A percentile compares a stretch with the other conserved stretches of the same genome.
phyloP scores from a whole-genome alignment of 768 basidiomycete genomes.

The Leucosporidium yakuticum region DNA sequence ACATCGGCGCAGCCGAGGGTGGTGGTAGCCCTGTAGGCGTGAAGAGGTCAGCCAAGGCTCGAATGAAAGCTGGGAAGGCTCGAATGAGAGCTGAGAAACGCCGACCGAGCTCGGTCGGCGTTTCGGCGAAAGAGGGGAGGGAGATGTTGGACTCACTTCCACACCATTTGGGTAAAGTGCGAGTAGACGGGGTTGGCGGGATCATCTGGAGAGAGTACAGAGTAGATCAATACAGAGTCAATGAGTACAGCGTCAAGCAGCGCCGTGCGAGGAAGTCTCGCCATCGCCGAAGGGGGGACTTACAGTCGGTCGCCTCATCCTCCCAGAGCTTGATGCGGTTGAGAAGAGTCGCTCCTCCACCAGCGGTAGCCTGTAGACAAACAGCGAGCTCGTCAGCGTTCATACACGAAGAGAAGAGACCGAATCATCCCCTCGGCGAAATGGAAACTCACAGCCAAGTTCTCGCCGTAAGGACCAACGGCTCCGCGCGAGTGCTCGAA shows the following conservation, averaged over 20 bases:
- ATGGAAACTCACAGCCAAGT: conserved; percentile 68
- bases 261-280: no score
- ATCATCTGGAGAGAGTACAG: neutral
- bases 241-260: no score
- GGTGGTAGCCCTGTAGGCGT: neutral
- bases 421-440: conserved; percentile 43
- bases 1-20: conserved; percentile 20
- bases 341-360: conserved; percentile 42
- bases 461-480: conserved; percentile 64
- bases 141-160: conserved; percentile 1
- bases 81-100: no score
- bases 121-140: no score
- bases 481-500: conserved; percentile 65
- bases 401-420: no score
- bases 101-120: no score
- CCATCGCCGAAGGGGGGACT: no score
- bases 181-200: conserved; percentile 16
- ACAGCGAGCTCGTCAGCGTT: neutral
- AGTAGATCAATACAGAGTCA: no score
- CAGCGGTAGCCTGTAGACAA: neutral
- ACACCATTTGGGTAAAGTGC: conserved; percentile 27
- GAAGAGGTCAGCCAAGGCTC: no score
- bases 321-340: conserved; percentile 59
- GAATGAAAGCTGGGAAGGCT: no score
- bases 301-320: conserved; percentile 58